phyloP scores from a whole-genome alignment of 345 rosid species.

The Lagerstroemia speciosa region DNA sequence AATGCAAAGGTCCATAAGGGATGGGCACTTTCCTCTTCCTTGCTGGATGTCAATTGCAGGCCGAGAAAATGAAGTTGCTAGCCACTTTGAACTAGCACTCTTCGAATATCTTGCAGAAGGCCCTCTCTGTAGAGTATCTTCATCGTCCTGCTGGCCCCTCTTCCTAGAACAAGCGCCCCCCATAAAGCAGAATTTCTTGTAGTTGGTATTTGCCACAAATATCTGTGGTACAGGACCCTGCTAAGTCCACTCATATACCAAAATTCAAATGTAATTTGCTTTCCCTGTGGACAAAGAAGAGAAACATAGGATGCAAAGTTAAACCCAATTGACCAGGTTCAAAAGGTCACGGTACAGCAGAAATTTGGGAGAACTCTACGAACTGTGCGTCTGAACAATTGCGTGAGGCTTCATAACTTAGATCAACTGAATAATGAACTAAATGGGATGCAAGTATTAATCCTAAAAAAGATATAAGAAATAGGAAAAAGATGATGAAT shows the following conservation, averaged over 20 bases:
- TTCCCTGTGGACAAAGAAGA: conserved; percentile 22
- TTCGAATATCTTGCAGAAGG: conserved; percentile 47
- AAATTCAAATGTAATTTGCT: conserved; percentile 11
- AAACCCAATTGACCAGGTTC: conserved; percentile 6
- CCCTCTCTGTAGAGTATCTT: conserved; percentile 47
- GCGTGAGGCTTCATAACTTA: too few relatives aligned
- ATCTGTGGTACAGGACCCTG: background rate
- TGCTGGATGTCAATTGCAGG: conserved; percentile 29
- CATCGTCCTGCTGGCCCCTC: conserved; percentile 53
- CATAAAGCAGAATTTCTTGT: conserved; percentile 39
- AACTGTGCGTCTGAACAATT: background rate
- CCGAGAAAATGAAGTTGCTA: conserved; percentile 58
- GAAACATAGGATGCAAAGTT: conserved; percentile 6
- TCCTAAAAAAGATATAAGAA: background rate
- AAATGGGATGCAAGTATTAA: background rate
- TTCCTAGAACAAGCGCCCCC: conserved; percentile 97
- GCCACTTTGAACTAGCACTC: conserved; percentile 83
- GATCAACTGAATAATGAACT: background rate
- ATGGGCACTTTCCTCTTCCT: conserved; percentile 38
- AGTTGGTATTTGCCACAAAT: conserved; percentile 1
- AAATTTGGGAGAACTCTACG: background rate
- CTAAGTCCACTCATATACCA: conserved; percentile 15
- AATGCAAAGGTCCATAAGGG: conserved; percentile 75
- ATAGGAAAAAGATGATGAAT: background rate
- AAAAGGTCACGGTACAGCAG: background rate